These are phyloP conservation scores for Conticribra guillardii DNA, from an alignment of 108 stramenopile genomes.

Conservation along the genomic window DNA sequence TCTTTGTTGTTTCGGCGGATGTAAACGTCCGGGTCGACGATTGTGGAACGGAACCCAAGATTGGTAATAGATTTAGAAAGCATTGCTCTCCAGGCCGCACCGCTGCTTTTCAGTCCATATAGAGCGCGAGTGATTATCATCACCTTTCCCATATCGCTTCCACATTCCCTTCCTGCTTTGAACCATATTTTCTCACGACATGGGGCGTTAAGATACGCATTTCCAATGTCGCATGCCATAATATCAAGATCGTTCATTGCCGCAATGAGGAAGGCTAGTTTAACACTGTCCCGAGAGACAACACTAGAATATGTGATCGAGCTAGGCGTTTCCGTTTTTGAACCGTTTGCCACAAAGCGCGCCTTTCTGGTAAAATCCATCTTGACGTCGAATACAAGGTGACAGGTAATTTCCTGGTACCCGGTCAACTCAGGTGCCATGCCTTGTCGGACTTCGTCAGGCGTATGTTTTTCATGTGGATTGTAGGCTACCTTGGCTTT, in stretches of 20 bases:
- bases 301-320: slow-evolving; percentile 61
- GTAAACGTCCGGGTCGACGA: too few relatives aligned
- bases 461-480: slow-evolving; percentile 4
- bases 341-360: slow-evolving; percentile 30
- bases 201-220: slow-evolving; percentile 41
- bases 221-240: slow-evolving; percentile 31
- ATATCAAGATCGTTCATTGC: too few relatives aligned
- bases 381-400: background rate
- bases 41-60: too few relatives aligned
- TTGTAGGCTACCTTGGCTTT: slow-evolving; percentile 8
- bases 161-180: slow-evolving; percentile 39
- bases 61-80: slow-evolving; percentile 2
- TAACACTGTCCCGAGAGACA: slow-evolving; percentile 57
- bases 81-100: slow-evolving; percentile 32
- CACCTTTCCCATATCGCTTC: slow-evolving; percentile 27
- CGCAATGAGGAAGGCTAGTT: slow-evolving; percentile 27
- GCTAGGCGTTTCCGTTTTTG: slow-evolving; percentile 30
- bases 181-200: slow-evolving; percentile 40
- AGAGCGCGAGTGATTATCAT: slow-evolving; percentile 38
- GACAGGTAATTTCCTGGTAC: slow-evolving; percentile 25
- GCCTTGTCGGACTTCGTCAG: background rate
- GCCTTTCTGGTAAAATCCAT: too few relatives aligned
- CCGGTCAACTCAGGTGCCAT: background rate
- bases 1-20: too few relatives aligned
- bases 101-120: slow-evolving; percentile 48